Evolutionary conservation across 2,329 filamentous ascomycete species (phyloP).

Genomic region (Alternaria ventricosa): DNA sequence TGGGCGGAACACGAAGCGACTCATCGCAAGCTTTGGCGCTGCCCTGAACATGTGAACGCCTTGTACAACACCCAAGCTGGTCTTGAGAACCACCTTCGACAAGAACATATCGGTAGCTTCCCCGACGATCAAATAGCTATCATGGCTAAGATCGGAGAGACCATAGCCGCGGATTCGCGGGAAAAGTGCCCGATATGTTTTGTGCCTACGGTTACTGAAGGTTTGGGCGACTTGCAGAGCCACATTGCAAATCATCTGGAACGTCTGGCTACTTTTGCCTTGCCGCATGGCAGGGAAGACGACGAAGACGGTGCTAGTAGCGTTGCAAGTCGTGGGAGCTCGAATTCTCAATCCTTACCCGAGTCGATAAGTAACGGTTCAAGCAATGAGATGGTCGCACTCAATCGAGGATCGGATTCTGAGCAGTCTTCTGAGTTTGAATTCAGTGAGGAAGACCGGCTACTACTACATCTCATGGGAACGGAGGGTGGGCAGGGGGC

Average conservation of each 20-base stretch:
- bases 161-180: constrained; percentile 40
- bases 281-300: constrained; percentile 38
- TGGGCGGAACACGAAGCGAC: constrained; percentile 48
- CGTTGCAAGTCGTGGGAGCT: constrained; percentile 36
- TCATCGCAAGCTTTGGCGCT: constrained; percentile 47
- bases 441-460: background rate
- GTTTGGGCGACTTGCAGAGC: constrained; percentile 36
- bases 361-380: constrained; percentile 24
- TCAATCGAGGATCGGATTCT: background rate
- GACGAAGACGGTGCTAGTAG: constrained; percentile 41
- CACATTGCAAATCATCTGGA: constrained; percentile 49
- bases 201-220: constrained; percentile 28
- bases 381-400: background rate
- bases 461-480: too few relatives aligned
- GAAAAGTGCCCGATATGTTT: constrained; percentile 43
- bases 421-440: background rate
- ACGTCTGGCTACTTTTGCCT: constrained; percentile 42
- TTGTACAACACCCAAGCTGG: constrained; percentile 33
- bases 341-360: constrained; percentile 25
- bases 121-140: constrained; percentile 35
- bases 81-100: constrained; percentile 40
- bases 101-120: constrained; percentile 38
- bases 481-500: too few relatives aligned
- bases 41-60: constrained; percentile 41
- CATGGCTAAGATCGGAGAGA: constrained; percentile 44